These are phyloP conservation scores for Artemisia annua DNA, from an alignment of 129 eudicot species.

Conservation along the genomic window DNA sequence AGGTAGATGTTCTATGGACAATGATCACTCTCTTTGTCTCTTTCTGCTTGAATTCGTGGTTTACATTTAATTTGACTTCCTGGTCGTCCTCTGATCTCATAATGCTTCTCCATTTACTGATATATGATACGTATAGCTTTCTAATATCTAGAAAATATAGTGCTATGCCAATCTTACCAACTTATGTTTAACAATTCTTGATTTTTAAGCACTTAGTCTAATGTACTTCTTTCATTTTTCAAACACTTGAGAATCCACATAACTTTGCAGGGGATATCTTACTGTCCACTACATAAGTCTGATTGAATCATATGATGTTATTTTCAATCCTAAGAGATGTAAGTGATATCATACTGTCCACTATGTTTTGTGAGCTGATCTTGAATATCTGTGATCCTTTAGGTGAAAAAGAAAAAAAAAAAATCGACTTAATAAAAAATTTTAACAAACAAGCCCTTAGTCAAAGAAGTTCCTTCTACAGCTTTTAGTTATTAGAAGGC, in stretches of 20 bases:
- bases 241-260: neutral
- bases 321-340: constrained; percentile 6
- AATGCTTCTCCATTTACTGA: constrained; percentile 1
- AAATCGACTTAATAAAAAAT: too few species aligned
- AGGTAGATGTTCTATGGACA: constrained; percentile 19
- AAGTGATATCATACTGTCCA: neutral
- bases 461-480: too few species aligned
- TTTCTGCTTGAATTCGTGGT: constrained; percentile 13
- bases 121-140: constrained; percentile 8
- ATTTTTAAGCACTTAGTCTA: neutral
- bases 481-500: too few species aligned
- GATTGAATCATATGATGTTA: neutral
- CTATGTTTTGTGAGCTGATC: constrained; percentile 7
- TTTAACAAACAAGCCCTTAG: too few species aligned
- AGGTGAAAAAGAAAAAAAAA: constrained; percentile 13
- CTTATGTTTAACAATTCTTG: constrained; percentile 6
- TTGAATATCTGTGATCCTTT: neutral
- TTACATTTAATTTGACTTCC: constrained; percentile 17
- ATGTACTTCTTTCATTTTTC: neutral
- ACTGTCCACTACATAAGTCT: neutral
- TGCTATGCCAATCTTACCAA: neutral
- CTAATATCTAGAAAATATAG: constrained; percentile 3
- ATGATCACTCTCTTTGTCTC: constrained; percentile 10
- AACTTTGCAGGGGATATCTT: neutral
- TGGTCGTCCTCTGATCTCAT: constrained; percentile 2